Conservation (phyloP, 1,284 basidiomycete species). For the Ustilago cynodontis region DNA sequence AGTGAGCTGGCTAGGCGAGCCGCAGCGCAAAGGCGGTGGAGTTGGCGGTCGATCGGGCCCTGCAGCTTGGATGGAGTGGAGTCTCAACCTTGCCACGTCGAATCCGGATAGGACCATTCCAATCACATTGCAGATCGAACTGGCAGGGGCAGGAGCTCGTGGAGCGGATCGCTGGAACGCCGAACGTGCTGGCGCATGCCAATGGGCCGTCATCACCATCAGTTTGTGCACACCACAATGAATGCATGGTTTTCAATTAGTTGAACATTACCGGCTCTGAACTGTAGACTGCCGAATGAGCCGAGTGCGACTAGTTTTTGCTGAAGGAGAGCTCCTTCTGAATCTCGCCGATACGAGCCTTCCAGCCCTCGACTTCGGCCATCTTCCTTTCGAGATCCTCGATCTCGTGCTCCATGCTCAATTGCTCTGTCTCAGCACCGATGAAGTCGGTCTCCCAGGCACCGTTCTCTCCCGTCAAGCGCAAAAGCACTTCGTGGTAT, state of each 20-base stretch:
- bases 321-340: conserved; percentile 70
- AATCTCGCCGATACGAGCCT: conserved; percentile 70
- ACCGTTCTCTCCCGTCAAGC: conserved; percentile 77
- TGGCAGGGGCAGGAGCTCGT: conserved; percentile 35
- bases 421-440: conserved; percentile 79
- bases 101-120: background rate
- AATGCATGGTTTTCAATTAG: background rate
- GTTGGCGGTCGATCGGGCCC: conserved; percentile 34
- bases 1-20: conserved; percentile 34
- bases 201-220: conserved; percentile 41
- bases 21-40: conserved; percentile 43
- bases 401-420: conserved; percentile 74
- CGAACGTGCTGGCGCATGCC: conserved; percentile 28
- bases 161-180: conserved; percentile 44
- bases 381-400: conserved; percentile 70
- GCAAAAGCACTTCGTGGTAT: conserved; percentile 85
- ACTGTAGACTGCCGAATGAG: background rate
- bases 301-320: conserved; percentile 32
- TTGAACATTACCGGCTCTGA: background rate
- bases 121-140: conserved; percentile 30
- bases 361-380: conserved; percentile 71
- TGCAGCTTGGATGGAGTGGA: conserved; percentile 51
- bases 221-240: conserved; percentile 5
- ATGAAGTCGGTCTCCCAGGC: conserved; percentile 80
- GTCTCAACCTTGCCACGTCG: background rate